phyloP scores from a whole-genome alignment of 2,329 filamentous ascomycete species.

The Fusarium scirpi region DNA sequence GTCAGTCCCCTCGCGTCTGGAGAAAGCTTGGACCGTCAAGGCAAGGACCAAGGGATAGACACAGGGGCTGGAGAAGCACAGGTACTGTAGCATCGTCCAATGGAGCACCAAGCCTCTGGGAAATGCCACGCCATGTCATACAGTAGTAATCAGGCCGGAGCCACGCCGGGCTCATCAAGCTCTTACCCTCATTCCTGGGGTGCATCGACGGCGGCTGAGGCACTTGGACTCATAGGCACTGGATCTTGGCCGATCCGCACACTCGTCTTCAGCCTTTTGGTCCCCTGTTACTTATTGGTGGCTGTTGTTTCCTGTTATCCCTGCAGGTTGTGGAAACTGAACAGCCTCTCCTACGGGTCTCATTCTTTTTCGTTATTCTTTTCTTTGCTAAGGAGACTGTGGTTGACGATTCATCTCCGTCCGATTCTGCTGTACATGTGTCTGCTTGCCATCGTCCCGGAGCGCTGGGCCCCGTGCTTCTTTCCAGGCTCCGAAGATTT shows the following conservation, averaged over 20 bases:
- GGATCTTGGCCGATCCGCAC: slow-evolving; percentile 23
- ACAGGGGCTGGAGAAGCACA: slow-evolving; percentile 23
- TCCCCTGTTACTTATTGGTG: slow-evolving; percentile 25
- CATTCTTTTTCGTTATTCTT: slow-evolving; percentile 4
- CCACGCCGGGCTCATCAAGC: slow-evolving; percentile 29
- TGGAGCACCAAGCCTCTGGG: slow-evolving; percentile 27
- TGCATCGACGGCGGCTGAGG: slow-evolving; percentile 29
- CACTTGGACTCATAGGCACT: slow-evolving; percentile 18
- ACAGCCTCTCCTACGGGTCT: slow-evolving; percentile 12
- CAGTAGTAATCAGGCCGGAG: slow-evolving; percentile 22
- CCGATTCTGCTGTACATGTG: background rate
- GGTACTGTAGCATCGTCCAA: slow-evolving; percentile 1
- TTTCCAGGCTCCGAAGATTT: slow-evolving; percentile 34
- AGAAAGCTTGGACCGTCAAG: slow-evolving; percentile 34
- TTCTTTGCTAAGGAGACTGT: background rate
- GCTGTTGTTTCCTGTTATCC: slow-evolving; percentile 31
- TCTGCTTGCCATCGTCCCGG: slow-evolving; percentile 1
- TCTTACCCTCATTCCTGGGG: slow-evolving; percentile 33
- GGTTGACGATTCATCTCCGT: slow-evolving; percentile 21
- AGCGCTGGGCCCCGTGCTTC: slow-evolving; percentile 1
- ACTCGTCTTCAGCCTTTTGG: slow-evolving; percentile 25
- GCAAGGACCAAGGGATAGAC: slow-evolving; percentile 35
- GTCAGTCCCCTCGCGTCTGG: slow-evolving; percentile 31
- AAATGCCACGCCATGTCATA: slow-evolving; percentile 26
- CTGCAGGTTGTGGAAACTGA: slow-evolving; percentile 32